Base-by-base conservation (phyloP, 257 asterid species). In the Nicotiana sylvestris region DNA sequence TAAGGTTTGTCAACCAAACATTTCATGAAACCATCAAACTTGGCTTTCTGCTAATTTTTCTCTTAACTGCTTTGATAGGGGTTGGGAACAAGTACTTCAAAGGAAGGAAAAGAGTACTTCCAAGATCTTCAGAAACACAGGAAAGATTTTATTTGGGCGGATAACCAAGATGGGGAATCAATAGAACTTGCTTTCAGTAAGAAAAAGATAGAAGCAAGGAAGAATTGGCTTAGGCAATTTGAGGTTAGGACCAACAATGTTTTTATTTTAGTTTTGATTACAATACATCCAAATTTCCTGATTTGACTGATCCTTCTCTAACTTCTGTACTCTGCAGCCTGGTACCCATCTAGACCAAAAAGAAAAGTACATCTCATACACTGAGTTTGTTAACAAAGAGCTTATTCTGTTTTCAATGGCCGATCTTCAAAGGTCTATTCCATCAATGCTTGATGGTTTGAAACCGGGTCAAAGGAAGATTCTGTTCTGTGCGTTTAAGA, bases 381-480 rank as follows among this genome's bases (percentile, higher is more conserved):
- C 95, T 0, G 99, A 96, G 76, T 96, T 96, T 82, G 97, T 96
- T 78, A 96, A 96, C 85, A 96, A 96, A 90, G 99, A 96, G 79
- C 97, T 96, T 80, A 91, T 96, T 77, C 87, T 96, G 87, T 96
- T 94, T 85, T 96, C 99, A 18, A 87, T 90, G 86, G 98, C 99
- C 13, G 99, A 96, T 87, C 91, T 96, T 78, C 98, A 92, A 90
- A 92, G 99, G 89, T 96, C 99, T 43, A 96, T 96, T 84, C 98
- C 99, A 30, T 96, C 99, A 49, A 93, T 96, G 99, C 94, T 93
- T 84, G 99, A 96, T 87, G 99, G 98, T 70, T 70, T 96, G 86
- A 96, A 96, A 93, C 99, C 99, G 27, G 99, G 99, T 58, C 99
- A 96, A 86, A 87, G 98, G 87, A 94, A 96, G 90, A 96, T 96